Percentiles rank a stretch among this genome's conserved stretches.
Evolutionary conservation across 2,329 filamentous ascomycete species (phyloP).

Genomic region (Clonostachys chloroleuca): DNA sequence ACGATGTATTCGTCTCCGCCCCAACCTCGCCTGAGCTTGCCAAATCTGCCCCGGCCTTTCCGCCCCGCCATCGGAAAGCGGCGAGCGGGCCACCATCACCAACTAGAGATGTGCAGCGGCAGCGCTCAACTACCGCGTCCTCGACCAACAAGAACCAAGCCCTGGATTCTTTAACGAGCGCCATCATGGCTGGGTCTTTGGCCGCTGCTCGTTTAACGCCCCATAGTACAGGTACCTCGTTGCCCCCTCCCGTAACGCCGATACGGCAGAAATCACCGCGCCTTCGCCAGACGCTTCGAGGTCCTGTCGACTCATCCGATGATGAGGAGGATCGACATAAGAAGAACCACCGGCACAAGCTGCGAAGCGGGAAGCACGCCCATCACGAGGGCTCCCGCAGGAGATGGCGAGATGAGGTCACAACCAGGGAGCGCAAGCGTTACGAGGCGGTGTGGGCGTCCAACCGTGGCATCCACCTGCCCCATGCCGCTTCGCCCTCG

Average conservation of each 20-base stretch:
- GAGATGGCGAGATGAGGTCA: constrained; percentile 74
- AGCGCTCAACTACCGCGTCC: constrained; percentile 16
- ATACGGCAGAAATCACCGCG: constrained; percentile 41
- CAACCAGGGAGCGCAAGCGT: constrained; percentile 66
- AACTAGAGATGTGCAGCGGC: constrained; percentile 23
- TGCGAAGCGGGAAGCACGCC: constrained; percentile 56
- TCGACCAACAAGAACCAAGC: constrained; percentile 32
- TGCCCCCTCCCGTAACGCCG: constrained; percentile 27
- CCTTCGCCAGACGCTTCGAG: constrained; percentile 61
- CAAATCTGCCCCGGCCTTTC: background rate
- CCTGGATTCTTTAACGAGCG: constrained; percentile 64
- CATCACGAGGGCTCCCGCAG: constrained; percentile 74
- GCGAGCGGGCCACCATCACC: constrained; percentile 26
- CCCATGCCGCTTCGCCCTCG: constrained; percentile 7
- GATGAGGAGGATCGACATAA: constrained; percentile 39
- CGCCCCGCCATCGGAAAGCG: constrained; percentile 5
- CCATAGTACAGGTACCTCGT: constrained; percentile 28
- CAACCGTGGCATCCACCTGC: constrained; percentile 59
- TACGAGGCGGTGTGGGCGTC: constrained; percentile 86
- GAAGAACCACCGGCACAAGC: constrained; percentile 42
- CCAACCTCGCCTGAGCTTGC: constrained; percentile 13
- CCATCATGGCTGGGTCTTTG: constrained; percentile 71
- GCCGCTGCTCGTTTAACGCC: constrained; percentile 55
- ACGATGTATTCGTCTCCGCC: constrained; percentile 18
- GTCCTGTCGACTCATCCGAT: constrained; percentile 30